These are phyloP conservation scores for Bauhinia variegata DNA, from an alignment of 306 rosid species.

Conservation along the genomic window DNA sequence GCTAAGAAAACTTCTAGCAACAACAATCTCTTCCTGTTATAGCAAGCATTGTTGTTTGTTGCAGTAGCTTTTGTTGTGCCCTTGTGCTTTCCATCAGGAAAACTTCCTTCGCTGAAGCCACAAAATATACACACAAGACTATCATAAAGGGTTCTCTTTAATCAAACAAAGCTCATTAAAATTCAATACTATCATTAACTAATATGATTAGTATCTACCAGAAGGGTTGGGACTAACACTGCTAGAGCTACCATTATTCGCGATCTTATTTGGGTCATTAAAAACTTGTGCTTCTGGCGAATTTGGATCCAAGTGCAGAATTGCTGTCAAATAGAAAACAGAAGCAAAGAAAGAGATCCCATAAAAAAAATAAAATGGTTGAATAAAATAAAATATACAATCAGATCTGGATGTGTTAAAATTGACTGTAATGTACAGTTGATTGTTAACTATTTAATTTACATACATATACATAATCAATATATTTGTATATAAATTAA, in stretches of 20 bases:
- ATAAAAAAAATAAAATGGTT: too few species aligned
- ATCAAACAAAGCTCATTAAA: too few species aligned
- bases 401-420: too few species aligned
- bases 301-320: conserved; percentile 51
- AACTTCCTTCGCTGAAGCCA: background rate
- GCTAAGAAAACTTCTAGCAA: background rate
- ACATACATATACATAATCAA: too few species aligned
- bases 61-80: background rate
- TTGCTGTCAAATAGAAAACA: conserved; percentile 32
- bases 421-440: too few species aligned
- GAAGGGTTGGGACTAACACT: conserved; percentile 8
- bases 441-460: too few species aligned
- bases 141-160: too few species aligned
- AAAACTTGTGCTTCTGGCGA: conserved; percentile 61
- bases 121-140: background rate
- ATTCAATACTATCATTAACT: conserved; percentile 8
- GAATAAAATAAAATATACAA: too few species aligned
- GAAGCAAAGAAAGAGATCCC: too few species aligned
- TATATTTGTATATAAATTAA: too few species aligned
- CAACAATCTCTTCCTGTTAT: background rate
- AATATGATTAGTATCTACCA: conserved; percentile 36
- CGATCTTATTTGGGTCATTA: conserved; percentile 37
- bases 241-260: background rate
- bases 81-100: too few species aligned
- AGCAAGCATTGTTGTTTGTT: background rate